Conservation (phyloP, 2,329 filamentous ascomycete genomes). For the Fusarium humuli region DNA sequence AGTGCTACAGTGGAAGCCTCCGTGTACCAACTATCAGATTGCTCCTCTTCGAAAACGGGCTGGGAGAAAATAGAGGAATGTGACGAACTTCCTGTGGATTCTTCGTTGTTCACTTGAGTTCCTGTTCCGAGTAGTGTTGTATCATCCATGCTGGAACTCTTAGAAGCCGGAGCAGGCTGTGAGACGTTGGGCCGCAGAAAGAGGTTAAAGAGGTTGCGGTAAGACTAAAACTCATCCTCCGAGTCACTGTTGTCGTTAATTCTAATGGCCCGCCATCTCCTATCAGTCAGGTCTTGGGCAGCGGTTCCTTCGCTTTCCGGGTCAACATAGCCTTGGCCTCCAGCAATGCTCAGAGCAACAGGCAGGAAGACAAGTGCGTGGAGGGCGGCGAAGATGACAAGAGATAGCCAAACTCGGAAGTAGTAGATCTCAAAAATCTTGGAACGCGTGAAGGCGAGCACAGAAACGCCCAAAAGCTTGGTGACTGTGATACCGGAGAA, state of each 20-base stretch:
- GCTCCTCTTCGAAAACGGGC: background rate
- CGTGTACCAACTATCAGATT: background rate
- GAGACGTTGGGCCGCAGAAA: background rate
- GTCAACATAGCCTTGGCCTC: slow-evolving; percentile 89
- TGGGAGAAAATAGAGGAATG: background rate
- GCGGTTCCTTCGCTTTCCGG: slow-evolving; percentile 88
- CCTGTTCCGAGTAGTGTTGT: background rate
- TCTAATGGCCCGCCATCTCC: slow-evolving; percentile 81
- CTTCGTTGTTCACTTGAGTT: background rate
- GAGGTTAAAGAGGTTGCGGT: slow-evolving; percentile 7
- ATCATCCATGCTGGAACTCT: background rate
- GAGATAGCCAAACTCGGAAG: slow-evolving; percentile 93
- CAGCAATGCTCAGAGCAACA: slow-evolving; percentile 85
- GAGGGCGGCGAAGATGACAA: slow-evolving; percentile 88
- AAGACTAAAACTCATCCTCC: slow-evolving; percentile 69
- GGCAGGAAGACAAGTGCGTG: slow-evolving; percentile 94
- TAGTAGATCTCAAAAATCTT: slow-evolving; percentile 99
- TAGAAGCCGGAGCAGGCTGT: background rate
- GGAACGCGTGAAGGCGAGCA: slow-evolving; percentile 92
- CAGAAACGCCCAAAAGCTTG: slow-evolving; percentile 90
- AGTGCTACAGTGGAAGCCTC: background rate
- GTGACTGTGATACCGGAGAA: slow-evolving; percentile 97
- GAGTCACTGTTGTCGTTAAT: slow-evolving; percentile 81
- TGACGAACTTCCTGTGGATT: background rate
- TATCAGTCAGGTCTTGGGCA: slow-evolving; percentile 85